Base-by-base conservation (phyloP, 768 basidiomycete species). In the Hygrocybe punicea region DNA sequence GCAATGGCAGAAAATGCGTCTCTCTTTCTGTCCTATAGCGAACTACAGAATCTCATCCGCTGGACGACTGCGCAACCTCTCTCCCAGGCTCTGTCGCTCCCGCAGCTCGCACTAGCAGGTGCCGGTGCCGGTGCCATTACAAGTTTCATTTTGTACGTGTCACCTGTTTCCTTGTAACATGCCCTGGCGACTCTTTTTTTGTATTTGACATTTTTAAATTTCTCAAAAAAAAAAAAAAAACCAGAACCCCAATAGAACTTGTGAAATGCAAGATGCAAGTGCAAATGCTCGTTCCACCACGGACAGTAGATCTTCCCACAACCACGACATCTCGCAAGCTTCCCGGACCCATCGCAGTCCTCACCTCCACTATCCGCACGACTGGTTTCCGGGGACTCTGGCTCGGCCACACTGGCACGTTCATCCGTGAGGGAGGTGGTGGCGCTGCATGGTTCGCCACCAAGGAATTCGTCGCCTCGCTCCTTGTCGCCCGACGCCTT, bases 251-350 rank as follows among this genome's bases (percentile, higher is more conserved):
- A 1, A 84, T 93, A 58, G 92, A 93, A 66, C 85, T 92, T 49
- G 83, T 94, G 47, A 94, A 94, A 72, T 93, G 91, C 71, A 88
- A 90, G 67, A 93, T 94, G 91, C 91, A 94, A 71, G 92, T 93
- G 2, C 91, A 93, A 67, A 89, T 89, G 84, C 82, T 93, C 57
- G 62, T 65, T 50, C 33, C 66, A 53, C 63, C 65, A 24, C 44
- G 8, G 29, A 29, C 29, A 4, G 29, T 58, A 19, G 45, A n/a
- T 21, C 62, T 33, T 57, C 56, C 23, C 63, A 55, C 23, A 61
- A 29, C 55, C 29, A 60, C 60, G 23, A 55, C 57, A 58, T 52
- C 49, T n/a, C 51, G 60, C 36, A 63, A 63, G 1, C 80, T 87
- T 0, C 85, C 85, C 5, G 93, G 93, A 0, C 87, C 92, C 1